Base-by-base conservation (phyloP, 1,284 basidiomycete genomes). In the Sanghuangporus baumii region DNA sequence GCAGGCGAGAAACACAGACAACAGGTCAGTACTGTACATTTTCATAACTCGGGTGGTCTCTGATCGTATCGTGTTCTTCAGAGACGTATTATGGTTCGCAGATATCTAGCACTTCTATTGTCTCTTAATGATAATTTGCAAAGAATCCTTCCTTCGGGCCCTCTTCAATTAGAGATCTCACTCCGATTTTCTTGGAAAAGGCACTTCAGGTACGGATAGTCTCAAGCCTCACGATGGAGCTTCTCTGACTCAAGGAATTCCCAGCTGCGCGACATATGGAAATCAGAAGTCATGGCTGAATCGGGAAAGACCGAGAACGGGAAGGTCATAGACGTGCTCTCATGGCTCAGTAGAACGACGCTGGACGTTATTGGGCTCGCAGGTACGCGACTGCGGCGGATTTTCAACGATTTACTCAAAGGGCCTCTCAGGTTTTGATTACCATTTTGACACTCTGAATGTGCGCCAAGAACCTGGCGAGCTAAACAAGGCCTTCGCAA, bases 401-500 rank as follows among this genome's bases (percentile, higher is more conserved):
- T 38, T 0, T 36, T 46, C 6, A 34, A 6, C 20, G 20, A 6
- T 5, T 8, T 16, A 26, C 7, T 18, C 60, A 31, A 40, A 31
- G 37, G 26, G 18, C 6, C 1, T 20, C 20, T 6, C 51, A 83
- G 82, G 87, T 0, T 91, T 91, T 70, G 81, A 83, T 69, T 89
- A 90, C 69, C 71, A 82, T 12, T 89, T 93, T 70, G 74, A 86
- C 18, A 60, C 68, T 6, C 59, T 68, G 23, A 66, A 65, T 47
- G 50, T 69, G 68, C 61, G 68, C 26, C 62, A 63, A 18, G 46
- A 69, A 14, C 59, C 68, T 4, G 72, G 72, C 63, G 73, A 75
- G 51, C 70, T 78, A 7, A 69, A 70, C 11, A 54, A 60, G 5
- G 72, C 74, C 3, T 73, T 76, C 64, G 67, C 70, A 47, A 65